phyloP scores from a whole-genome alignment of 148 eudicot genomes.

The Fagopyrum homotropicum region DNA sequence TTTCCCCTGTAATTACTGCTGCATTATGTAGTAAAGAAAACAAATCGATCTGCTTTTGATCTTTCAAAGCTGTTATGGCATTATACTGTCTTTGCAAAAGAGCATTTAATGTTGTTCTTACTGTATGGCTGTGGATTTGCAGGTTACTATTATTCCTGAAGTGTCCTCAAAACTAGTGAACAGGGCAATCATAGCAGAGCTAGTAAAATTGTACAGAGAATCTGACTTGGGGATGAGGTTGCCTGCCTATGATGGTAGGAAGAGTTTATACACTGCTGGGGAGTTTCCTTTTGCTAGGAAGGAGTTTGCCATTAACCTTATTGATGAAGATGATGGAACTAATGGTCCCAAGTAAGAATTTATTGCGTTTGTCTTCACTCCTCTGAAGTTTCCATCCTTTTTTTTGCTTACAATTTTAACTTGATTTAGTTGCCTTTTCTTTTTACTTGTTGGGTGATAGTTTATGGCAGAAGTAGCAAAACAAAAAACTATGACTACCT shows the following conservation, averaged over 20 bases:
- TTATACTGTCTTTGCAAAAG: conserved; percentile 14
- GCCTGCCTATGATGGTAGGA: conserved; percentile 76
- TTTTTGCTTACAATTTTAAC: neutral
- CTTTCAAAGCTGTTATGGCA: conserved; percentile 26
- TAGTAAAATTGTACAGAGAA: conserved; percentile 56
- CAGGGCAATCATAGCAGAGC: conserved; percentile 57
- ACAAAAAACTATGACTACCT: neutral
- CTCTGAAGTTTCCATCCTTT: conserved; percentile 7
- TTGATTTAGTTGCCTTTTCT: neutral
- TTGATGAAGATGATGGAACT: conserved; percentile 44
- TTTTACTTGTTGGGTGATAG: neutral
- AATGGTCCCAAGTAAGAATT: conserved; percentile 53
- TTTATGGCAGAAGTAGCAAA: neutral
- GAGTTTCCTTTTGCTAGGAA: conserved; percentile 57
- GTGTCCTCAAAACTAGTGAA: conserved; percentile 51
- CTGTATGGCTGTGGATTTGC: conserved; percentile 18
- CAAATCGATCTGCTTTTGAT: conserved; percentile 10
- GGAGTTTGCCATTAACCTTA: conserved; percentile 48
- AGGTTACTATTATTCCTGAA: conserved; percentile 68
- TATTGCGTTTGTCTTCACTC: conserved; percentile 13
- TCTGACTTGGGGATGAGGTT: conserved; percentile 65
- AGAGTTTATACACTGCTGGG: conserved; percentile 67
- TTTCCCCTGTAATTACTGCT: conserved; percentile 12
- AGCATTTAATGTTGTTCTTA: conserved; percentile 29
- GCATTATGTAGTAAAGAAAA: neutral